Conservation (phyloP, 805 yeast genomes). For the Nakazawaea peltata region DNA sequence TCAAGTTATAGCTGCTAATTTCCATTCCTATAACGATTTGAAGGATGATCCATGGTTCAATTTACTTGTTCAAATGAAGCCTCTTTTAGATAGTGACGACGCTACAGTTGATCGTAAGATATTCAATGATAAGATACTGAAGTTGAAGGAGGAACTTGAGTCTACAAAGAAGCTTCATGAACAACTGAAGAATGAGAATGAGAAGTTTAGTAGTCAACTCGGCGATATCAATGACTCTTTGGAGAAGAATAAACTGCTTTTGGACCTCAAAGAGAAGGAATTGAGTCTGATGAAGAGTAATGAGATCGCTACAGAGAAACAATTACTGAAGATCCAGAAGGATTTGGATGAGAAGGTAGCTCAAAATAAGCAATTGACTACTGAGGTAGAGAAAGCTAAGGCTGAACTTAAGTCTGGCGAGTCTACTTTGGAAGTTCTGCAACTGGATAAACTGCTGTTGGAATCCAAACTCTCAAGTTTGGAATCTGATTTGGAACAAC, state of each 20-base stretch:
- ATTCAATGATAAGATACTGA: slow-evolving; percentile 50
- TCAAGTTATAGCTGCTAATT: slow-evolving; percentile 54
- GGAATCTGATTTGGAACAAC: slow-evolving; percentile 11
- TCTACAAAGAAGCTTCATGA: slow-evolving; percentile 30
- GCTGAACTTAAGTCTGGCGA: slow-evolving; percentile 3
- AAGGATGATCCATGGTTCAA: slow-evolving; percentile 71
- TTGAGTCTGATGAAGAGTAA: slow-evolving; percentile 26
- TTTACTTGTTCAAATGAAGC: slow-evolving; percentile 63
- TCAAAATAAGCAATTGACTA: slow-evolving; percentile 18
- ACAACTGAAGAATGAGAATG: slow-evolving; percentile 1
- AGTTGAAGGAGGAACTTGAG: slow-evolving; percentile 48
- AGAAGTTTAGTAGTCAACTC: slow-evolving; percentile 3
- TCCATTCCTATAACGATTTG: slow-evolving; percentile 41
- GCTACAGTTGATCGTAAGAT: slow-evolving; percentile 22
- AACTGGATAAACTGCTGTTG: slow-evolving; percentile 13
- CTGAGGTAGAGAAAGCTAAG: slow-evolving; percentile 1
- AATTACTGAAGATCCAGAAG: slow-evolving; percentile 15
- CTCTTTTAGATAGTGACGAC: slow-evolving; percentile 39
- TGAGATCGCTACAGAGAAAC: slow-evolving; percentile 17
- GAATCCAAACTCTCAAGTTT: slow-evolving; percentile 14
- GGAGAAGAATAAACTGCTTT: slow-evolving; percentile 30
- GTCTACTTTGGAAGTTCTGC: slow-evolving; percentile 12
- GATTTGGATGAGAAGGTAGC: slow-evolving; percentile 18
- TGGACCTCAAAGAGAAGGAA: slow-evolving; percentile 39
- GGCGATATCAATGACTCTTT: slow-evolving; percentile 24